Conservation (phyloP, 192 early-diverging fungal species). For the Gaertneriomyces sp. region DNA sequence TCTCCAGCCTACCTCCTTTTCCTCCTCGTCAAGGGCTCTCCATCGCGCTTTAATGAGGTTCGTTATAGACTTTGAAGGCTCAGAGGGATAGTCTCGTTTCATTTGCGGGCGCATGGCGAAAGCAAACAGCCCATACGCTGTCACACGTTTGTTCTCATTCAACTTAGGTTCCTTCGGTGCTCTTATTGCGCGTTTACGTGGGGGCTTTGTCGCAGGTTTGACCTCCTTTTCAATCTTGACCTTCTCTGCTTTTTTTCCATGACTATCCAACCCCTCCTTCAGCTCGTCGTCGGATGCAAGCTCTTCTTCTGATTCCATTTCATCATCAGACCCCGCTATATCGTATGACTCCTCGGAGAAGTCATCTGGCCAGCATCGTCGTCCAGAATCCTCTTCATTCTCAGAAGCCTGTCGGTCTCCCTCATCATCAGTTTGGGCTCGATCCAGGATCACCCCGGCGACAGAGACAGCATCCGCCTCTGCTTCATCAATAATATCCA, state of each 20-base stretch:
- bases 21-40: constrained; percentile 12
- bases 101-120: constrained; percentile 6
- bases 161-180: neutral
- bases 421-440: neutral
- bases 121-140: constrained; percentile 21
- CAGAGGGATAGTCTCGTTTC: constrained; percentile 18
- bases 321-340: constrained; percentile 15
- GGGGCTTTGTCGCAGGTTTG: neutral
- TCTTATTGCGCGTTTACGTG: neutral
- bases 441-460: neutral
- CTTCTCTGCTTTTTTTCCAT: neutral
- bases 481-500: neutral
- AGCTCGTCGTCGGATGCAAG: neutral
- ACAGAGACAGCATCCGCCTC: neutral
- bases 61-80: constrained; percentile 7
- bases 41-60: constrained; percentile 23
- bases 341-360: constrained; percentile 26
- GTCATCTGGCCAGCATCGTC: constrained; percentile 23
- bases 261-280: neutral
- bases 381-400: constrained; percentile 2
- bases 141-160: constrained; percentile 8
- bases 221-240: neutral
- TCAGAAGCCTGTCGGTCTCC: neutral
- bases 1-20: constrained; percentile 10
- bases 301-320: constrained; percentile 2